Evolutionary conservation across 1,284 basidiomycete genomes (phyloP).

Genomic region (Xerocomus minutiporus): DNA sequence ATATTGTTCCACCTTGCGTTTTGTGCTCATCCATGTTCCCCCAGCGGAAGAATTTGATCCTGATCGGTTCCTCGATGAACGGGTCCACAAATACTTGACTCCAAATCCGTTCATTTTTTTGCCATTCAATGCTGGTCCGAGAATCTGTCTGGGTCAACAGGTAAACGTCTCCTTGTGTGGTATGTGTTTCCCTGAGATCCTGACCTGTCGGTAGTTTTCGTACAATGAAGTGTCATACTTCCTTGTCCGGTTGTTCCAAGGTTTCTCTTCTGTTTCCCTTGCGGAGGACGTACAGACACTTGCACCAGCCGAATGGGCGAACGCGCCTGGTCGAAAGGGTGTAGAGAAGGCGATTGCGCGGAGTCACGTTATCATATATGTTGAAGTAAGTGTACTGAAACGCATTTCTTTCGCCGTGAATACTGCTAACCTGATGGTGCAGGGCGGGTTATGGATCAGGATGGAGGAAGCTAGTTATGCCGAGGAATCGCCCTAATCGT

Average conservation of each 20-base stretch:
- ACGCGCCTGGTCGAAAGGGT: conserved; percentile 18
- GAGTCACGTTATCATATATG: conserved; percentile 53
- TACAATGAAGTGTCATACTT: conserved; percentile 42
- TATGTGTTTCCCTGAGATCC: not conserved
- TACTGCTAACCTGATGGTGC: not conserved
- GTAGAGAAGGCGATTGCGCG: conserved; percentile 31
- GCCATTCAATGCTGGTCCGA: conserved; percentile 42
- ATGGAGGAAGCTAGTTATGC: conserved; percentile 10
- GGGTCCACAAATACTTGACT: conserved; percentile 18
- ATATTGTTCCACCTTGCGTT: not conserved
- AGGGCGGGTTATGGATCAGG: conserved; percentile 20
- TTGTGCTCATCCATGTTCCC: not conserved
- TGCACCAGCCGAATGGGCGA: conserved; percentile 32
- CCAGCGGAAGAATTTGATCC: conserved; percentile 32
- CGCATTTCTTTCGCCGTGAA: not conserved
- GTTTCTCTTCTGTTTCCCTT: conserved; percentile 34
- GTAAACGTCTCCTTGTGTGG: conserved; percentile 28
- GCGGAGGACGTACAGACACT: conserved; percentile 37
- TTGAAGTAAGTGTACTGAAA: conserved; percentile 23
- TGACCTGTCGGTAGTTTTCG: conserved; percentile 33
- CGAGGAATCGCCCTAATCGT: not conserved
- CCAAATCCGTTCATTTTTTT: conserved; percentile 38
- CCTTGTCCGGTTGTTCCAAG: conserved; percentile 40
- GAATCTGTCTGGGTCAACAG: conserved; percentile 48
- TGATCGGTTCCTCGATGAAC: conserved; percentile 37